Evolutionary conservation across 805 yeast species (phyloP).

Genomic region (Cyberlindnera amylophila): DNA sequence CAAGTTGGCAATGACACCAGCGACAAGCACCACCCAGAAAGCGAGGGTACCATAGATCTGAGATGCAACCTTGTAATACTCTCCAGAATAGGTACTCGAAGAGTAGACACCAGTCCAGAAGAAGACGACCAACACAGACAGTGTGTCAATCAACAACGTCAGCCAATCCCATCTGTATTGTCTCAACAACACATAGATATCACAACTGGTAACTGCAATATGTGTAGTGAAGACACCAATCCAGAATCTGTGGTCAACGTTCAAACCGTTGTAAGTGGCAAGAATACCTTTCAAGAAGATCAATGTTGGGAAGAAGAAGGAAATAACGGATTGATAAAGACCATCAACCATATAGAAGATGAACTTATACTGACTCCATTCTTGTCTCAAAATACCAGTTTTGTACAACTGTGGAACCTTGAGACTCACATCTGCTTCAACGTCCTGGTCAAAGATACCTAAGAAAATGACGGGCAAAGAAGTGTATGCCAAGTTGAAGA

Average conservation of each 20-base stretch:
- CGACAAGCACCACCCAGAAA: slow-evolving; percentile 63
- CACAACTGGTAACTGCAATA: slow-evolving; percentile 63
- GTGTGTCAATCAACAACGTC: slow-evolving; percentile 47
- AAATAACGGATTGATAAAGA: slow-evolving; percentile 65
- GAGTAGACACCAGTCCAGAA: slow-evolving; percentile 83
- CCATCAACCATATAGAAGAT: slow-evolving; percentile 77
- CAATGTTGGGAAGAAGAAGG: slow-evolving; percentile 72
- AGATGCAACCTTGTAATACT: slow-evolving; percentile 63
- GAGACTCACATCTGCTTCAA: slow-evolving; percentile 61
- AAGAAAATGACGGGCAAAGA: slow-evolving; percentile 75
- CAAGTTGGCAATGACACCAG: slow-evolving; percentile 58
- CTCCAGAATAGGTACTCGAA: slow-evolving; percentile 43
- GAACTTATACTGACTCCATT: slow-evolving; percentile 68
- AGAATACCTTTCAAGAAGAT: slow-evolving; percentile 41
- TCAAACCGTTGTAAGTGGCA: slow-evolving; percentile 49
- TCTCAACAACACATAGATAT: slow-evolving; percentile 58
- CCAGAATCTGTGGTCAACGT: slow-evolving; percentile 66
- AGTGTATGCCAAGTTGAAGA: slow-evolving; percentile 79
- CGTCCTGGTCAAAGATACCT: slow-evolving; percentile 82
- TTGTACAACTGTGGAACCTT: slow-evolving; percentile 73
- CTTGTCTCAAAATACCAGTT: slow-evolving; percentile 66
- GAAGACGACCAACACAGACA: slow-evolving; percentile 58
- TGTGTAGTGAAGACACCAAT: slow-evolving; percentile 64
- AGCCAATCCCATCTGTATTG: slow-evolving; percentile 84
- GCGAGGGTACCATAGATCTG: slow-evolving; percentile 56